Conservation (phyloP, 2,329 filamentous ascomycete genomes). For the Colletotrichum agaves region DNA sequence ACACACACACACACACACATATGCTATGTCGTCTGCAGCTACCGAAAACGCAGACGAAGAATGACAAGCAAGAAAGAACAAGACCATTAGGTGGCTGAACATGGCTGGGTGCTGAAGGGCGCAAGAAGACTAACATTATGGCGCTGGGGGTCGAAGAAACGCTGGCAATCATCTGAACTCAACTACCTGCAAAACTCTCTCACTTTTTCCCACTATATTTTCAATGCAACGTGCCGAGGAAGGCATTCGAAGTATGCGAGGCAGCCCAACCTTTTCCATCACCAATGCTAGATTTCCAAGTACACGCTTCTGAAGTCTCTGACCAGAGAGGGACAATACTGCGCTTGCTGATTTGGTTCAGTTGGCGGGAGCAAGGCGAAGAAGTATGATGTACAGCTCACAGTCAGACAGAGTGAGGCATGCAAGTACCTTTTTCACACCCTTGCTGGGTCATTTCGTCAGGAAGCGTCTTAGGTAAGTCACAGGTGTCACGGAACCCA, state of each 20-base stretch:
- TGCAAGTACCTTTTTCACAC: too few species aligned
- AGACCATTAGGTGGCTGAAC: too few species aligned
- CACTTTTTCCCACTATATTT: not conserved
- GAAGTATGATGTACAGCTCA: too few species aligned
- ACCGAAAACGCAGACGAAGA: not conserved
- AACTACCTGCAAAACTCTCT: conserved; percentile 21
- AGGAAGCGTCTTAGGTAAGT: conserved; percentile 3
- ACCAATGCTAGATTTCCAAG: not conserved
- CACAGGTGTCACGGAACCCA: not conserved
- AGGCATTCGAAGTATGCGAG: not conserved
- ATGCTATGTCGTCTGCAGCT: not conserved
- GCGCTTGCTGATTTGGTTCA: conserved; percentile 9
- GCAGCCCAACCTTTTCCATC: not conserved
- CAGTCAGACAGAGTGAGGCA: not conserved
- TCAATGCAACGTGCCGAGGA: not conserved
- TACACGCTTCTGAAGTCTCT: too few species aligned
- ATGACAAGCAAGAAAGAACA: not conserved
- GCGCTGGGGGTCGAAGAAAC: conserved; percentile 4
- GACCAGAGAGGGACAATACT: not conserved
- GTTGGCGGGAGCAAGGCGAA: too few species aligned
- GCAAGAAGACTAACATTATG: not conserved
- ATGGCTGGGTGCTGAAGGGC: too few species aligned
- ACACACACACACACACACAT: not conserved
- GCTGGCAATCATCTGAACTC: conserved; percentile 18
- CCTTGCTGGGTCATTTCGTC: too few species aligned